Evolutionary conservation across 75 land plant genomes (phyloP), one percentile per base, ranked within the genome.

Genomic region (Sequoiadendron giganteum): DNA sequence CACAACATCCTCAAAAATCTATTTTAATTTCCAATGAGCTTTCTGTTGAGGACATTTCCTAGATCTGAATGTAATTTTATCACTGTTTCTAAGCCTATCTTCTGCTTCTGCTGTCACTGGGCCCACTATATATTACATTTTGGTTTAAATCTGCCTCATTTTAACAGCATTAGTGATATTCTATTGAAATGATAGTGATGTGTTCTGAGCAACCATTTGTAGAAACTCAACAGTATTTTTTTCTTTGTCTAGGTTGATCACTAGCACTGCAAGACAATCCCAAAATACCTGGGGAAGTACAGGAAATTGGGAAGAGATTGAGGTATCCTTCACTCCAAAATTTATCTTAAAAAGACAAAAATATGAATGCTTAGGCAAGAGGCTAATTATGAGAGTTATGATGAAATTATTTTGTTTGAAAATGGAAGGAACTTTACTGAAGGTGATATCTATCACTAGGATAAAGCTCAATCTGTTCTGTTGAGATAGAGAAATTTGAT

Each of bases 301-400:
- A 75, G 91, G 93, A 68, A 89, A 96, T 85, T 97, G 97, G 99
- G 90, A 78, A 87, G 94, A 96, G 86, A 91, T 97, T 88, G 96
- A 97, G 99, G 99, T 84, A 85, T 36, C 13, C 21, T 43, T 28
- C 48, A 43, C 76, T 91, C 86, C 21, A 5, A n/a, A 87, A 45
- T 80, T 43, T 47, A 80, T 70, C 52, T 87, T 47, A 2, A 79
- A 80, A 87, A 40, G 34, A 70, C 42, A 42, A 80, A 42, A 36
- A 38, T 19, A 18, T 28, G 11, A 40, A 79, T 39, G 7, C 28
- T 70, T 38, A 76, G n/a, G 14, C 0, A 47, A 34, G 38, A 45
- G 21, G 55, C 28, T 36, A 75, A 45, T 58, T 78, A 75, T 87
- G 45, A 30, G 48, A 77, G 40, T 7, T 11, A 19, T 19, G 68